Base-by-base conservation (phyloP, 805 yeast species). In the Pichia manshurica region DNA sequence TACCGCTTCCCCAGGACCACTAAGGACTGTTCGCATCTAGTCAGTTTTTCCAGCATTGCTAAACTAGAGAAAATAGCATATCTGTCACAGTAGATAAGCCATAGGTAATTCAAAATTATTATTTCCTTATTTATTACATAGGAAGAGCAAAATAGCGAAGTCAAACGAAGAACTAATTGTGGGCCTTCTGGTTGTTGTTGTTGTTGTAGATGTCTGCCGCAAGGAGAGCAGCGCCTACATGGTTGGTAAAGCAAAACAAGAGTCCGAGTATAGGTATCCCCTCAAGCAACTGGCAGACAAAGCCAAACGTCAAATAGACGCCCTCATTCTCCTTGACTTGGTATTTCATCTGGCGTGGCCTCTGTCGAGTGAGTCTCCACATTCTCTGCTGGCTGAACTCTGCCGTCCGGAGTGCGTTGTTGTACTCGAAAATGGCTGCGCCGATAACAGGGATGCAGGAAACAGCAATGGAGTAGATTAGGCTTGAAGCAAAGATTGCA, bases 191-290 rank as follows among this genome's bases (percentile, higher is more conserved):
- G n/a, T n/a, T n/a, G n/a, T n/a, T n/a, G n/a, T 15, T 34, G 20
- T 16, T 34, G 7, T 37, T 21, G 44, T 53, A 52, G 29, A 52
- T 53, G 29, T 62, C 55, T 20, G 69, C 73, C 4, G 78, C 79
- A 83, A 85, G 77, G 37, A 79, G 62, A 1, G 87, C 86, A 17
- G 80, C 80, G 6, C 84, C 87, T 16, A 79, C 66, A n/a, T 75
- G 74, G 59, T 80, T 77, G 12, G 87, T 78, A 49, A 78, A 75
- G 52, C 72, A 67, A 54, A 82, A 79, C 38, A 82, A 66, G 12
- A 77, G 69, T 2, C 80, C 59, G 5, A 78, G 49, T 4, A 63
- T 3, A 0, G 67, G 67, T 10, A 78, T 59, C 44, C 72, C 60
- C 53, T 81, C 86, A 32, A 82, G 56, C 0, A 74, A 16, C 29